These are phyloP conservation scores for Nicotiana sylvestris DNA, from an alignment of 257 asterid genomes.

Conservation along the genomic window DNA sequence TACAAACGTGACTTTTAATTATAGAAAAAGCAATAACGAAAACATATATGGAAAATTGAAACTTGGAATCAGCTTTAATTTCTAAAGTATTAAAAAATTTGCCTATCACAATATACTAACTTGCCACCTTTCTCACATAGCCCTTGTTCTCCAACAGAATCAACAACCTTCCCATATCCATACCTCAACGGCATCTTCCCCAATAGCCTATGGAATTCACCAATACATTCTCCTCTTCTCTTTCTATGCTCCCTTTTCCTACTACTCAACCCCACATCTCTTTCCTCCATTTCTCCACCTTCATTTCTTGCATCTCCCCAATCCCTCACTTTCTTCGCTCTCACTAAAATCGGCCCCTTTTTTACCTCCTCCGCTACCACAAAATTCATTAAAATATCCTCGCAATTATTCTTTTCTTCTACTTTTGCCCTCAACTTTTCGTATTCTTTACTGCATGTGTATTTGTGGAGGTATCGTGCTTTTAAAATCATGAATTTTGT, in stretches of 20 bases:
- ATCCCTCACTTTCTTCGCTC: slow-evolving; percentile 61
- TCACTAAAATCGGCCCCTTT: slow-evolving; percentile 67
- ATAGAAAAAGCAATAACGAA: too few relatives aligned
- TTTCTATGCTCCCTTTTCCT: slow-evolving; percentile 69
- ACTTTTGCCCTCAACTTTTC: slow-evolving; percentile 28
- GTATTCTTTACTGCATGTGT: slow-evolving; percentile 49
- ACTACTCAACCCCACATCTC: slow-evolving; percentile 80
- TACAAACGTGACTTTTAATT: too few relatives aligned
- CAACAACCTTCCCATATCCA: slow-evolving; percentile 69
- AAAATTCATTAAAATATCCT: slow-evolving; percentile 83
- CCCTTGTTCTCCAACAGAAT: slow-evolving; percentile 77
- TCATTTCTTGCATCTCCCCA: slow-evolving; percentile 90
- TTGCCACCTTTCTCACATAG: slow-evolving; percentile 68
- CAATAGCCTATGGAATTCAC: slow-evolving; percentile 59
- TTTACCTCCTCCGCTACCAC: slow-evolving; percentile 51
- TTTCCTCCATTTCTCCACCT: slow-evolving; percentile 36
- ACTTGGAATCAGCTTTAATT: too few relatives aligned
- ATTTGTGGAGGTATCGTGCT: slow-evolving; percentile 39
- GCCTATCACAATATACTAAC: slow-evolving; percentile 61
- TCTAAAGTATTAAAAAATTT: slow-evolving; percentile 12
- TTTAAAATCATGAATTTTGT: slow-evolving; percentile 69
- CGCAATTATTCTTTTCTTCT: slow-evolving; percentile 66
- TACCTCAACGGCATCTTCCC: slow-evolving; percentile 77
- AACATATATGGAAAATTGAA: too few relatives aligned
- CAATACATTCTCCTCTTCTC: slow-evolving; percentile 81